phyloP scores from a whole-genome alignment of 2,329 filamentous ascomycete genomes.

The Colletotrichum sp. region DNA sequence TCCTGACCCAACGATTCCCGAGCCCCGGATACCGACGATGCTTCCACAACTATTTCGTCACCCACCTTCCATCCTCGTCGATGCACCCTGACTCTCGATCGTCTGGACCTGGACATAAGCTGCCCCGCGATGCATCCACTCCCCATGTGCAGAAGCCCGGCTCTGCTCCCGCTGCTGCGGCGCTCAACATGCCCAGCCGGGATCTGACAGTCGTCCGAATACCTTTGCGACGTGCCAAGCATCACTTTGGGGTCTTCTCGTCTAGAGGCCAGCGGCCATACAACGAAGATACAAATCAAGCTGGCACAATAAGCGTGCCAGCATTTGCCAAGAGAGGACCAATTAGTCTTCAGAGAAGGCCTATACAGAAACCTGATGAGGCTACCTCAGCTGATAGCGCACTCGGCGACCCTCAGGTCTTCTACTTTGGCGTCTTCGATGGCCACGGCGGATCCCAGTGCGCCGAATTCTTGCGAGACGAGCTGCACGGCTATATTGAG shows the following conservation, averaged over 20 bases:
- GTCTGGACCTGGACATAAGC: conserved; percentile 76
- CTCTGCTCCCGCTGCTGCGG: conserved; percentile 61
- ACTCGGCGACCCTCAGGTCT: conserved; percentile 91
- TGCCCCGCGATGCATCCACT: conserved; percentile 83
- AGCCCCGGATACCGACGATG: conserved; percentile 40
- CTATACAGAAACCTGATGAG: conserved; percentile 57
- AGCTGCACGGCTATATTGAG: conserved; percentile 89
- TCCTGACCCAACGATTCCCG: background rate
- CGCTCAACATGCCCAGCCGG: conserved; percentile 65
- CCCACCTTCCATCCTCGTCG: conserved; percentile 91
- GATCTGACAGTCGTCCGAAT: conserved; percentile 96
- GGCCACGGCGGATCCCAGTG: conserved; percentile 93
- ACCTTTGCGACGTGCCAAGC: conserved; percentile 89
- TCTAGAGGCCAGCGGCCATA: conserved; percentile 83
- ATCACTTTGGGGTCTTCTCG: conserved; percentile 86
- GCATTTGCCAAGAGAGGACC: conserved; percentile 89
- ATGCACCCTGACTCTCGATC: conserved; percentile 83
- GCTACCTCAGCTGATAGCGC: conserved; percentile 76
- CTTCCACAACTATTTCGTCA: conserved; percentile 98
- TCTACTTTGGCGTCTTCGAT: conserved; percentile 97
- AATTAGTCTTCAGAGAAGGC: conserved; percentile 56
- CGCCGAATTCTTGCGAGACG: conserved; percentile 82
- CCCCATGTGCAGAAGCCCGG: conserved; percentile 69
- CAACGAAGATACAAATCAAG: conserved; percentile 95
- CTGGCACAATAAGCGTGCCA: conserved; percentile 90